A percentile compares a stretch with the other conserved stretches of the same genome.
These are phyloP conservation scores for Arthromyces matolae DNA, from an alignment of 768 basidiomycete species.

Conservation along the genomic window DNA sequence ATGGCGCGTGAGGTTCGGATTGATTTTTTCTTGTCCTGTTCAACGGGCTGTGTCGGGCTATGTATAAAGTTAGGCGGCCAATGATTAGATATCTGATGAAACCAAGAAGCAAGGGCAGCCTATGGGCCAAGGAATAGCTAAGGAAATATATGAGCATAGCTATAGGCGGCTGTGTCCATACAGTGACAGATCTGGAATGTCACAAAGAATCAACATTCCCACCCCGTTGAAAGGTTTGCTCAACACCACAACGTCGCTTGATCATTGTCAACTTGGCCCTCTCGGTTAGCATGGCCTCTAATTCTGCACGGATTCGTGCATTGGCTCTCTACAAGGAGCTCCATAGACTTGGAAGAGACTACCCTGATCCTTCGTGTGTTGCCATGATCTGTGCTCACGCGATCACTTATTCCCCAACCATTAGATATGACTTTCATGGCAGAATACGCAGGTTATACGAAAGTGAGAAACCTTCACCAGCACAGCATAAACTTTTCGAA, in stretches of 20 bases:
- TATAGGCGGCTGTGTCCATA: too few species aligned
- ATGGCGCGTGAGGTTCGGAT: neutral
- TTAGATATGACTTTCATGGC: conserved; percentile 70
- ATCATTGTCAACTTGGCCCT: conserved; percentile 1
- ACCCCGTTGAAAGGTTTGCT: too few species aligned
- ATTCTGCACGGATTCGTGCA: conserved; percentile 56
- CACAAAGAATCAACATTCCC: too few species aligned
- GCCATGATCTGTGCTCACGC: conserved; percentile 13
- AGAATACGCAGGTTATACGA: conserved; percentile 70
- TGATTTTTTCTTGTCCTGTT: too few species aligned
- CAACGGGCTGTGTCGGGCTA: neutral
- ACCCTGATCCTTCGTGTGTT: conserved; percentile 76
- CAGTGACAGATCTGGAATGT: too few species aligned
- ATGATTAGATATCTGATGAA: too few species aligned
- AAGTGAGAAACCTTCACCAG: conserved; percentile 41
- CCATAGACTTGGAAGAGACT: conserved; percentile 74
- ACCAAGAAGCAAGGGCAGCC: too few species aligned
- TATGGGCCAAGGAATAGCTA: too few species aligned
- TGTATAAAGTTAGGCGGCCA: neutral
- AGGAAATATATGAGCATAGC: too few species aligned
- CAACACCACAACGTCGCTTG: neutral
- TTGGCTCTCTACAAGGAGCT: conserved; percentile 80
- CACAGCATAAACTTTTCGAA: neutral
- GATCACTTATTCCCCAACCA: conserved; percentile 4
- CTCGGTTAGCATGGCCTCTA: conserved; percentile 40